Percentiles rank a stretch among this genome's conserved stretches.
Conservation (phyloP, 257 asterid genomes). For the Solanum paucissectum region DNA sequence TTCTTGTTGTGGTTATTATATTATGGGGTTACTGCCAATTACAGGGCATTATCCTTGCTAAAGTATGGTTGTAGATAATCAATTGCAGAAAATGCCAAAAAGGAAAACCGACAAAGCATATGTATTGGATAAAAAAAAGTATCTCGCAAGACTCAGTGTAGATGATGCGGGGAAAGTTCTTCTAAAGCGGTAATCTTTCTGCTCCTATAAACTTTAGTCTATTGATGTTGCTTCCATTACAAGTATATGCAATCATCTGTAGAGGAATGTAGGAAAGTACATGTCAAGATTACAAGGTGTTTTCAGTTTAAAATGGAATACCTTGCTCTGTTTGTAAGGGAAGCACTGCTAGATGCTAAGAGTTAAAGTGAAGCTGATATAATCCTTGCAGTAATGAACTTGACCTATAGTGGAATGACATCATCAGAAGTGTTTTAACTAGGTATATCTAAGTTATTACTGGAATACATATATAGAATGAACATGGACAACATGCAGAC, state of each 20-base stretch:
- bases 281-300: neutral
- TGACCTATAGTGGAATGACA: neutral
- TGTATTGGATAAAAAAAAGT: constrained; percentile 79
- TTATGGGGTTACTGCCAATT: neutral
- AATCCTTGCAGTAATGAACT: neutral
- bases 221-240: neutral
- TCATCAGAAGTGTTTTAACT: neutral
- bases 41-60: constrained; percentile 16
- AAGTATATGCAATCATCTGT: neutral
- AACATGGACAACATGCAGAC: neutral
- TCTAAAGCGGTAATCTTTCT: constrained; percentile 61
- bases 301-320: neutral
- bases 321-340: neutral
- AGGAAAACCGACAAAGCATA: constrained; percentile 93
- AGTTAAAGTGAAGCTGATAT: neutral
- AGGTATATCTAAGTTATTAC: neutral
- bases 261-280: neutral
- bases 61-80: constrained; percentile 62
- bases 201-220: neutral
- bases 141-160: constrained; percentile 90
- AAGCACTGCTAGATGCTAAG: neutral
- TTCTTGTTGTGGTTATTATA: neutral
- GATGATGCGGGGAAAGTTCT: constrained; percentile 91
- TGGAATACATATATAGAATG: neutral
- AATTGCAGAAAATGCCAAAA: constrained; percentile 99